Evolutionary conservation across 1,284 basidiomycete species (phyloP).

Genomic region (Meira miltonrushii): DNA sequence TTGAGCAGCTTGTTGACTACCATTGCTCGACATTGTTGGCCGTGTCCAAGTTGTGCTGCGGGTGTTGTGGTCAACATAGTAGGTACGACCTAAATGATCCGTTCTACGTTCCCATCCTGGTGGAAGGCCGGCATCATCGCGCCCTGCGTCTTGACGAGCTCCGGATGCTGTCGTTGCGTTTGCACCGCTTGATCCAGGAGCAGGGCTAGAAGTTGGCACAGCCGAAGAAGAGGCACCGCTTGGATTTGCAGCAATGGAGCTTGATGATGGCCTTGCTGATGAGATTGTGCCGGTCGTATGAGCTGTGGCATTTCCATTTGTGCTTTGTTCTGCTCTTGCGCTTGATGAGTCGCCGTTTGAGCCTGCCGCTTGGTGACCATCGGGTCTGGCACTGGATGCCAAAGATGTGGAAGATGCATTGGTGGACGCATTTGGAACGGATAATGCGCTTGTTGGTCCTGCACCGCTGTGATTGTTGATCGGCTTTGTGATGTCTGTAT

Average conservation of each 20-base stretch:
- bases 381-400: slow-evolving; percentile 10
- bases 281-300: background rate
- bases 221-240: background rate
- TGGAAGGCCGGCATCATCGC: slow-evolving; percentile 60
- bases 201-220: slow-evolving; percentile 6
- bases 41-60: slow-evolving; percentile 87
- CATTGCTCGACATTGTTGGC: slow-evolving; percentile 47
- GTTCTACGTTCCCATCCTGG: slow-evolving; percentile 86
- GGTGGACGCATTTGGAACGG: slow-evolving; percentile 24
- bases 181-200: slow-evolving; percentile 15
- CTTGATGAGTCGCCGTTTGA: background rate
- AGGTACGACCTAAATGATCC: slow-evolving; percentile 79
- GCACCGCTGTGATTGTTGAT: slow-evolving; percentile 41
- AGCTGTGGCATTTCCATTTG: slow-evolving; percentile 10
- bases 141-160: background rate
- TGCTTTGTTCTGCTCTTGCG: slow-evolving; percentile 1
- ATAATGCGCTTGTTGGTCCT: slow-evolving; percentile 26
- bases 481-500: slow-evolving; percentile 49
- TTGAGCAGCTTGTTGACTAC: slow-evolving; percentile 36
- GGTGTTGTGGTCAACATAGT: slow-evolving; percentile 74
- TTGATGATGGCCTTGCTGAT: slow-evolving; percentile 7
- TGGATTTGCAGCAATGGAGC: slow-evolving; percentile 6
- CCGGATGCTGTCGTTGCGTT: background rate
- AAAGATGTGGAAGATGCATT: slow-evolving; percentile 39
- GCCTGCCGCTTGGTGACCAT: background rate